Conservation (phyloP, 257 asterid genomes). For the Nicotiana knightiana region DNA sequence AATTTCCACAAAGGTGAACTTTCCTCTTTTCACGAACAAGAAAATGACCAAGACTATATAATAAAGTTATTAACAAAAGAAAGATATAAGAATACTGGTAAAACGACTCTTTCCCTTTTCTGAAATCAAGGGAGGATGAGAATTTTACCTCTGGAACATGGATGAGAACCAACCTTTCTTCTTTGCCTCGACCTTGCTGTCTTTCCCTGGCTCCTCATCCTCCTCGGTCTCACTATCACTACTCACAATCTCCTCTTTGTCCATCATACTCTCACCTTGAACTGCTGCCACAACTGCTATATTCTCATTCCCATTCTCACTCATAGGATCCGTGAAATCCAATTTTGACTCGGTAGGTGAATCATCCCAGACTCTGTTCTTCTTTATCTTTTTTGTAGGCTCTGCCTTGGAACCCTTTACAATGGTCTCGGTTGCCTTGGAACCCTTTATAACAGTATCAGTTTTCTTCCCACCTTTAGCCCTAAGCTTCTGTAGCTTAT, state of each 20-base stretch:
- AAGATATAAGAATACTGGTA: not conserved
- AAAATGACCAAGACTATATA: not conserved
- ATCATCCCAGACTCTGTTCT: constrained; percentile 86
- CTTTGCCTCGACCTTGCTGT: constrained; percentile 41
- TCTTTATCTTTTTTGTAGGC: constrained; percentile 63
- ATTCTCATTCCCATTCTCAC: constrained; percentile 66
- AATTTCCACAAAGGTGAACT: not conserved
- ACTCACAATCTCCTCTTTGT: constrained; percentile 75
- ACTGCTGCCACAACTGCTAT: constrained; percentile 47
- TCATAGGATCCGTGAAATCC: constrained; percentile 75
- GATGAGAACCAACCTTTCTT: constrained; percentile 96
- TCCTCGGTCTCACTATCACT: constrained; percentile 78
- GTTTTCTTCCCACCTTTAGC: constrained; percentile 71
- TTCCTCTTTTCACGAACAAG: not conserved
- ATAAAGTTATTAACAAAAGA: not conserved
- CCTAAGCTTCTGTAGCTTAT: constrained; percentile 72
- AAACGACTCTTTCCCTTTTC: not conserved
- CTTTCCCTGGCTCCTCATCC: constrained; percentile 46
- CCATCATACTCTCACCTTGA: constrained; percentile 96
- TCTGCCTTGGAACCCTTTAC: constrained; percentile 63
- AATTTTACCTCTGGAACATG: constrained; percentile 77
- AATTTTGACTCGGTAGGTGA: constrained; percentile 54
- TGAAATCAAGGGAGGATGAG: not conserved
- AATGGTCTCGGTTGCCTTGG: constrained; percentile 34
- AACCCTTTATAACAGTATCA: constrained; percentile 48